Percentiles rank a stretch among this genome's conserved stretches.
Conservation (phyloP, 2,329 filamentous ascomycete species). For the Aspergillus japonicus region DNA sequence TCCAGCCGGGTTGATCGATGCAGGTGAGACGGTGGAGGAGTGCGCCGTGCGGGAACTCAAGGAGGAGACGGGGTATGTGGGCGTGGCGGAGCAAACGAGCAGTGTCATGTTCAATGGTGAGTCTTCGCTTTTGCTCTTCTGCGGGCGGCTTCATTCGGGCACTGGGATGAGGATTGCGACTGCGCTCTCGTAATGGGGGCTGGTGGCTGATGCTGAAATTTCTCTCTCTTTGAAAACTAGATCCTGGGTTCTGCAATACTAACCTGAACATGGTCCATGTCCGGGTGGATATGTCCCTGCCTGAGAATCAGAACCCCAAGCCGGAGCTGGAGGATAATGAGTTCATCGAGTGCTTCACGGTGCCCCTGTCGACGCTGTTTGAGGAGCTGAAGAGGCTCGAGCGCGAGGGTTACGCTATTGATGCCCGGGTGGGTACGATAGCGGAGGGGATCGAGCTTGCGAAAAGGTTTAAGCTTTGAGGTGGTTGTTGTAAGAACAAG, state of each 20-base stretch:
- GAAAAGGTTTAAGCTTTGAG: slow-evolving; percentile 45
- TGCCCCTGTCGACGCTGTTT: slow-evolving; percentile 65
- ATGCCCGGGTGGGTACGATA: slow-evolving; percentile 73
- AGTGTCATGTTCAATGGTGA: slow-evolving; percentile 48
- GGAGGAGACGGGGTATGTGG: slow-evolving; percentile 64
- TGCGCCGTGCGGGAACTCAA: slow-evolving; percentile 59
- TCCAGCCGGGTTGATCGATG: slow-evolving; percentile 60
- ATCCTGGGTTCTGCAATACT: slow-evolving; percentile 51
- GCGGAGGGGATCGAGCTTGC: slow-evolving; percentile 76
- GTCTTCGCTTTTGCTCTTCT: slow-evolving; percentile 14
- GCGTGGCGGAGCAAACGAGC: slow-evolving; percentile 43
- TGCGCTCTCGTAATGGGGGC: not conserved
- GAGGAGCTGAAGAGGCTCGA: slow-evolving; percentile 66
- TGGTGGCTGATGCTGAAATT: not conserved
- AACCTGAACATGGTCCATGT: slow-evolving; percentile 64
- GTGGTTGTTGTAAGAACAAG: not conserved
- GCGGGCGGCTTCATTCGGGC: not conserved
- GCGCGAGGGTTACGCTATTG: slow-evolving; percentile 71
- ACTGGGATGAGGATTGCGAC: not conserved
- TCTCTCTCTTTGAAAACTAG: slow-evolving; percentile 22
- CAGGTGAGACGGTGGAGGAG: slow-evolving; percentile 55
- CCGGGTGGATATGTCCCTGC: slow-evolving; percentile 65
- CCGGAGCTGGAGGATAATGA: slow-evolving; percentile 75
- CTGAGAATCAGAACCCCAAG: slow-evolving; percentile 67
- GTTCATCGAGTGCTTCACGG: slow-evolving; percentile 76